Percentiles rank a stretch among this genome's conserved stretches.
Conservation (phyloP, 164 flowering plant genomes). For the Macadamia integrifolia region DNA sequence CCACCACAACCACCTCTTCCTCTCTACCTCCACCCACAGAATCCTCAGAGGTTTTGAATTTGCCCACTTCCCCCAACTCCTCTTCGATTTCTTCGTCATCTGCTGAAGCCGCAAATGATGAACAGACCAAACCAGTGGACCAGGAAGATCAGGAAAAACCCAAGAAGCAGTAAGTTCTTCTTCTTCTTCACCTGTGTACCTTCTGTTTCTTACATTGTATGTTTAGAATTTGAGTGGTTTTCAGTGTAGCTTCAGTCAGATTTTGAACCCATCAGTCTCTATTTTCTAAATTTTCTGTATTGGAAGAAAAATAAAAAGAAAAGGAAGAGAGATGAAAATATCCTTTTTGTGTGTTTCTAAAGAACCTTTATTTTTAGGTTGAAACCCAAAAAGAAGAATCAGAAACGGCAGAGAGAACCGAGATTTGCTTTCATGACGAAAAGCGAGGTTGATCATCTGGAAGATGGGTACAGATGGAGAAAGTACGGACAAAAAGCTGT, state of each 20-base stretch:
- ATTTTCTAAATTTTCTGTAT: too few relatives aligned
- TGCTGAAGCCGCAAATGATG: slow-evolving; percentile 45
- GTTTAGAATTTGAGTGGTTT: too few relatives aligned
- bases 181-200: too few relatives aligned
- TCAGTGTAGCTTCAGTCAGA: too few relatives aligned
- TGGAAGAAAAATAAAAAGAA: too few relatives aligned
- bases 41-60: slow-evolving; percentile 56
- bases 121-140: slow-evolving; percentile 16
- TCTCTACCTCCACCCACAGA: slow-evolving; percentile 11
- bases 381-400: slow-evolving; percentile 76
- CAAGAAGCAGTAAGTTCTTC: slow-evolving; percentile 42
- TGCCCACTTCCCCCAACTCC: slow-evolving; percentile 66
- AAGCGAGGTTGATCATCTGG: slow-evolving; percentile 83
- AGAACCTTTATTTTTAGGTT: slow-evolving; percentile 24
- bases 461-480: slow-evolving; percentile 90
- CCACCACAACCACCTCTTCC: too few relatives aligned
- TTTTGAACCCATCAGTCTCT: too few relatives aligned
- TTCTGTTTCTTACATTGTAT: too few relatives aligned
- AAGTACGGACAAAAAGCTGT: slow-evolving; percentile 97
- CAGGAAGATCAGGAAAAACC: slow-evolving; percentile 38
- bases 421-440: slow-evolving; percentile 94
- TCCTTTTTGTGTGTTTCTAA: neutral
- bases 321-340: too few relatives aligned
- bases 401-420: slow-evolving; percentile 64
- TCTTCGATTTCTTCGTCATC: slow-evolving; percentile 72